Conservation (phyloP, 805 yeast species). For the Metschnikowia vanudenii region DNA sequence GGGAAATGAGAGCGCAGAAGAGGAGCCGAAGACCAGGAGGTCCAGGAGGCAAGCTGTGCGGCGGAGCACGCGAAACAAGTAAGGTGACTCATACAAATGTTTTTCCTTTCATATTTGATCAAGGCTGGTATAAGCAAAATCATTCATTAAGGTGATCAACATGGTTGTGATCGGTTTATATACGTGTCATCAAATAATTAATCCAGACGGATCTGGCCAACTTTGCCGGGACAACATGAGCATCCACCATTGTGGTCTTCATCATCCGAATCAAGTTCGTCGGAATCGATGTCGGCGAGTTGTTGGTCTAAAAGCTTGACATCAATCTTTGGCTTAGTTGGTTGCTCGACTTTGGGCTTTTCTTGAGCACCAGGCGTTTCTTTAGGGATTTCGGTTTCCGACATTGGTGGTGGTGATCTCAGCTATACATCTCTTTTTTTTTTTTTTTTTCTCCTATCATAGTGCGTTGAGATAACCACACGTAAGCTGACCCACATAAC, state of each 20-base stretch:
- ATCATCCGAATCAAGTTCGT: constrained; percentile 20
- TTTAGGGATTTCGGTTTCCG: constrained; percentile 1
- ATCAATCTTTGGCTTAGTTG: constrained; percentile 11
- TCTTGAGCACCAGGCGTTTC: background rate
- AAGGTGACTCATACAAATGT: background rate
- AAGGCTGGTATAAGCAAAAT: background rate
- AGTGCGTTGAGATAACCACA: too few species aligned
- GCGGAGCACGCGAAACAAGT: constrained; percentile 16
- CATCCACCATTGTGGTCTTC: constrained; percentile 16
- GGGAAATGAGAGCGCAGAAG: constrained; percentile 2
- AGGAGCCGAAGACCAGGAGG: constrained; percentile 17
- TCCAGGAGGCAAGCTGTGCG: constrained; percentile 16
- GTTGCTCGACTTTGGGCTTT: background rate
- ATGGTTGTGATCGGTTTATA: background rate
- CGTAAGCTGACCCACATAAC: background rate
- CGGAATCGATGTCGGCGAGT: constrained; percentile 21
- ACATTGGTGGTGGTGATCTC: constrained; percentile 2
- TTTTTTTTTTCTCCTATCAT: too few species aligned
- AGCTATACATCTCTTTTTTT: background rate
- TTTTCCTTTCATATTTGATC: background rate
- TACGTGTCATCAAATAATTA: background rate
- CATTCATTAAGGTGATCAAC: background rate
- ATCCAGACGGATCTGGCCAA: constrained; percentile 15
- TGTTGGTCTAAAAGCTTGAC: constrained; percentile 21
- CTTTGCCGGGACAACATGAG: constrained; percentile 20